Base-by-base conservation (phyloP, 345 rosid species). In the Acer yangbiense region DNA sequence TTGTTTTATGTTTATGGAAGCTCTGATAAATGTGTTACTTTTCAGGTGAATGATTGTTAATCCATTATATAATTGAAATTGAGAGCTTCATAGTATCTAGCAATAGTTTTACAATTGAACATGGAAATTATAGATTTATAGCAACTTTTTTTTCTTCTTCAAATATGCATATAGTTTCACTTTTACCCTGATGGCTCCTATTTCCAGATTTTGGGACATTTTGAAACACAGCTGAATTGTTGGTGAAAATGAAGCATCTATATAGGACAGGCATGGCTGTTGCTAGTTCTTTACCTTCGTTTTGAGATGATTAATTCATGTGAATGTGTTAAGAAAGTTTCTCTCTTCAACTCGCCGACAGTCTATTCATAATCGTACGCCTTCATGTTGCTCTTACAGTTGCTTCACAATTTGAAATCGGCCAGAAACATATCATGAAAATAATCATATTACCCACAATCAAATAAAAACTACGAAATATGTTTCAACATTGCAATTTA, bases 61-160 rank as follows among this genome's bases (percentile, higher is more conserved):
- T 43, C 46, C 10, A 9, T 43, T 43, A 9, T 46, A 46, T 8
- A 39, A 1, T 35, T 39, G 13, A 17, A 16, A 17, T 52, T 71
- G n/a, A 54, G 46, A 71, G 46, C 74, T 44, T 23, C 74, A 16
- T 27, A 63, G 48, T 9, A 71, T 55, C 16, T 29, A 55, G 62
- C 14, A 20, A 68, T 18, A 68, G 10, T 68, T 44, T 68, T 23
- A 9, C 29, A 3, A 1, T 68, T 43, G 7, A 16, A 65, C 27
- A 32, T 16, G 41, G 35, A 9, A 29, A 65, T 2, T 65, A 32
- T 16, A 65, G 68, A 29, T 32, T 2, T 65, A 32, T 16, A 65
- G 68, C 20, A 32, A 32, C 2, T 16, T 65, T 17, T 65, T 54
- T 32, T 35, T 35, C 3, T 50, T 54, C 58, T 52, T 52, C n/a